phyloP scores from a whole-genome alignment of 177 flowering plant species.

The Vitis hybrid region DNA sequence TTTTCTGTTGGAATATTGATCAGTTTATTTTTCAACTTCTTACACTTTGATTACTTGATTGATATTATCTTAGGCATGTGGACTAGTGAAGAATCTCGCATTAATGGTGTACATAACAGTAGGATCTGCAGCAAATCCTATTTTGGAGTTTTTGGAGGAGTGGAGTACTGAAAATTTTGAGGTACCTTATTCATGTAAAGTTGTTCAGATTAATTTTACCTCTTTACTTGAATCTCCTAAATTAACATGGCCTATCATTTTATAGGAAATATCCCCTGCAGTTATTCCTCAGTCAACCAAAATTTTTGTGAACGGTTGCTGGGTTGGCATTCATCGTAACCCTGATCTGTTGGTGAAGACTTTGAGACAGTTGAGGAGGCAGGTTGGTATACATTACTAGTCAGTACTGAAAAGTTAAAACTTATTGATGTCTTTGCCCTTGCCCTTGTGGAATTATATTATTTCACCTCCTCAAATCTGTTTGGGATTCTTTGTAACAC shows the following conservation, averaged over 20 bases:
- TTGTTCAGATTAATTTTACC: too few species aligned
- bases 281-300: constrained; percentile 95
- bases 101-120: constrained; percentile 96
- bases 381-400: constrained; percentile 38
- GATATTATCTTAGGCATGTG: constrained; percentile 74
- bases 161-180: constrained; percentile 98
- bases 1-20: neutral
- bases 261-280: constrained; percentile 96
- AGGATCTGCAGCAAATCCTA: constrained; percentile 95
- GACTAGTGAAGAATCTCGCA: constrained; percentile 94
- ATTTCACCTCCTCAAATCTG: too few species aligned
- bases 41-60: neutral
- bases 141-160: constrained; percentile 90
- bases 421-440: neutral
- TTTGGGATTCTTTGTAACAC: too few species aligned
- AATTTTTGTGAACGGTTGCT: constrained; percentile 96
- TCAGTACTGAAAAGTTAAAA: too few species aligned
- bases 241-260: neutral
- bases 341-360: constrained; percentile 93
- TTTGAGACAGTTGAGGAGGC: constrained; percentile 72
- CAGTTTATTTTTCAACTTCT: neutral
- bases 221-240: neutral
- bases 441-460: too few species aligned
- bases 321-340: constrained; percentile 99
- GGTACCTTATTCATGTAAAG: constrained; percentile 28